Evolutionary conservation across 371 early-diverging fungal species (phyloP).

Genomic region (Umbelopsis sp.): DNA sequence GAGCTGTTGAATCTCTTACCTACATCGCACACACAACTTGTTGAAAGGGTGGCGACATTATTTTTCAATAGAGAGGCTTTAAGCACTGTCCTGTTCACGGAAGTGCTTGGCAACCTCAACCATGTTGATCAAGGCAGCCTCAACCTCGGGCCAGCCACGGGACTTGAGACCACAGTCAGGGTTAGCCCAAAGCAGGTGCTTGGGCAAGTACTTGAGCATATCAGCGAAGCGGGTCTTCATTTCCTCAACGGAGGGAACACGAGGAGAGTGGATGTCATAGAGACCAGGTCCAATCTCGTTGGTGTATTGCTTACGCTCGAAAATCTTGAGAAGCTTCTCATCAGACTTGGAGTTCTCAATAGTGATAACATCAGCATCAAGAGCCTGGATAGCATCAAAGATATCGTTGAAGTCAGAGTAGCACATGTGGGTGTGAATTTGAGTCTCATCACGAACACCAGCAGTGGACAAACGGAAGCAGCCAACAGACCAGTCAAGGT

Average conservation of each 20-base stretch:
- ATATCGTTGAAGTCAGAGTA: slow-evolving; percentile 99
- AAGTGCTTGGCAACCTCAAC: slow-evolving; percentile 78
- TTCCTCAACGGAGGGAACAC: slow-evolving; percentile 90
- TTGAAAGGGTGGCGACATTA: slow-evolving; percentile 15
- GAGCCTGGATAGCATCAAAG: slow-evolving; percentile 85
- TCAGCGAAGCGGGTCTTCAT: slow-evolving; percentile 82
- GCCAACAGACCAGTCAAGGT: slow-evolving; percentile 95
- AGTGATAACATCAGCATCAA: slow-evolving; percentile 96
- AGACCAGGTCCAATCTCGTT: slow-evolving; percentile 96
- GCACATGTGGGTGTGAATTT: slow-evolving; percentile 98
- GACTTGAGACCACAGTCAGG: slow-evolving; percentile 99
- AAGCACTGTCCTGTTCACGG: slow-evolving; percentile 45
- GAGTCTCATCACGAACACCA: slow-evolving; percentile 87
- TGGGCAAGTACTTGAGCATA: slow-evolving; percentile 77
- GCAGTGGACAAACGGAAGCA: slow-evolving; percentile 91
- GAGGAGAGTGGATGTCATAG: slow-evolving; percentile 96
- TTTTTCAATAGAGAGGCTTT: neutral
- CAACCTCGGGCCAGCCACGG: slow-evolving; percentile 92
- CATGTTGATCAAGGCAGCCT: slow-evolving; percentile 86
- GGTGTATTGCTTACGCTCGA: slow-evolving; percentile 81
- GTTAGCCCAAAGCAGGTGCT: slow-evolving; percentile 92
- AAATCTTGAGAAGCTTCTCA: slow-evolving; percentile 88
- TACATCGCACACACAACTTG: slow-evolving; percentile 16
- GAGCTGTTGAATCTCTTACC: slow-evolving; percentile 26
- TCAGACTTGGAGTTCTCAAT: slow-evolving; percentile 97